Evolutionary conservation across 148 eudicot genomes (phyloP).

Genomic region (Polygonum maritimum): DNA sequence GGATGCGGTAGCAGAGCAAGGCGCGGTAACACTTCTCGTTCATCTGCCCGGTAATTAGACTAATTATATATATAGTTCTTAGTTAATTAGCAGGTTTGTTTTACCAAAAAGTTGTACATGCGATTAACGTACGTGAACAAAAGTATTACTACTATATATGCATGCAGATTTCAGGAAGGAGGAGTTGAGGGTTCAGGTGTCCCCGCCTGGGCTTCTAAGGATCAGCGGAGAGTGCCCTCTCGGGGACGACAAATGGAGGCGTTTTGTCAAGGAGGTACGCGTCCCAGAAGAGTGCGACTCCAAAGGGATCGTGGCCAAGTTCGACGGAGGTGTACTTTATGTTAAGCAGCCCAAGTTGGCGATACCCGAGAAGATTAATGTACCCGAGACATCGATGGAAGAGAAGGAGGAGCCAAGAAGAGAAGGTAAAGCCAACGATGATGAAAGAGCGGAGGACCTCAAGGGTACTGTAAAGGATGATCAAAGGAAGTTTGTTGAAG

Average conservation of each 20-base stretch:
- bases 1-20: slow-evolving; percentile 35
- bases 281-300: slow-evolving; percentile 42
- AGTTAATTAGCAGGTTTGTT: not conserved
- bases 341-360: slow-evolving; percentile 46
- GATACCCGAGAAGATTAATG: not conserved
- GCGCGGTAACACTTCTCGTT: slow-evolving; percentile 39
- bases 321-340: slow-evolving; percentile 35
- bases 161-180: slow-evolving; percentile 47
- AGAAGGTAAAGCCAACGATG: not conserved
- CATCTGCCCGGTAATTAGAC: slow-evolving; percentile 46
- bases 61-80: not conserved
- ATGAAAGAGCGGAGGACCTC: not conserved
- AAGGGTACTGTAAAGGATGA: not conserved
- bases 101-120: not conserved
- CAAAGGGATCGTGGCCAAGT: slow-evolving; percentile 42
- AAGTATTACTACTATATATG: no score
- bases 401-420: not conserved
- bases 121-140: no score
- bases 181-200: slow-evolving; percentile 41
- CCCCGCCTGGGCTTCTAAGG: slow-evolving; percentile 27
- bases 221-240: slow-evolving; percentile 43
- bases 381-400: not conserved
- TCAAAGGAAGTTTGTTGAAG: not conserved
- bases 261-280: slow-evolving; percentile 32
- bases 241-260: slow-evolving; percentile 39